Conservation (phyloP, 306 rosid genomes). For the Cucumis cinereus region DNA sequence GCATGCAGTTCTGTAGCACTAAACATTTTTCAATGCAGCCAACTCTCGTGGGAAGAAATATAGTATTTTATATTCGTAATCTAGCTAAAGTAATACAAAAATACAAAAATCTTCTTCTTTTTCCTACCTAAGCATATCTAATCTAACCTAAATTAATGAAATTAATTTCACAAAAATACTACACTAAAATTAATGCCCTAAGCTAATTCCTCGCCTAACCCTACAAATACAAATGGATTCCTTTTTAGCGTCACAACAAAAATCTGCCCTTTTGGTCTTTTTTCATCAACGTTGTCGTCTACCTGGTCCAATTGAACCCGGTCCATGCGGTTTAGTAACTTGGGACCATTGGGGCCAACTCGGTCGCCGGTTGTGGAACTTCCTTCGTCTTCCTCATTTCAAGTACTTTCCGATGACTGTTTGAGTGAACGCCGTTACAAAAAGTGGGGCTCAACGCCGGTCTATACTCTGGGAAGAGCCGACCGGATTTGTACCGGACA, state of each 20-base stretch:
- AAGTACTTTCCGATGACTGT: conserved; percentile 80
- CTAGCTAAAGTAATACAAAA: neutral
- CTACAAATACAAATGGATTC: neutral
- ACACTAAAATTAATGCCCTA: neutral
- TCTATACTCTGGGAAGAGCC: conserved; percentile 85
- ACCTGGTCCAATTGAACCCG: conserved; percentile 1
- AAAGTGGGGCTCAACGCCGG: conserved; percentile 96
- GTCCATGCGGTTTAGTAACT: conserved; percentile 27
- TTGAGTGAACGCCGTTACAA: conserved; percentile 54
- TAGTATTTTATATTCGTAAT: neutral
- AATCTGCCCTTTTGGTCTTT: neutral
- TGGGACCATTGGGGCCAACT: conserved; percentile 23
- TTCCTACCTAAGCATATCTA: neutral
- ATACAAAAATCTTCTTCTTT: neutral
- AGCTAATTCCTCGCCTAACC: neutral
- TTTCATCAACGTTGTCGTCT: neutral
- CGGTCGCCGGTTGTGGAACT: conserved; percentile 21
- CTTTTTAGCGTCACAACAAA: neutral
- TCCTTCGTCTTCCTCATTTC: conserved; percentile 74
- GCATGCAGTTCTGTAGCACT: no score
- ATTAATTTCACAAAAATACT: neutral
- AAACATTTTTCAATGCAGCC: no score
- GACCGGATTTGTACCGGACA: conserved; percentile 82
- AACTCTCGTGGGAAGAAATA: neutral
- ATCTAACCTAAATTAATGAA: neutral